Conservation (phyloP, 495 filamentous ascomycete genomes). For the Aspergillus baeticus region DNA sequence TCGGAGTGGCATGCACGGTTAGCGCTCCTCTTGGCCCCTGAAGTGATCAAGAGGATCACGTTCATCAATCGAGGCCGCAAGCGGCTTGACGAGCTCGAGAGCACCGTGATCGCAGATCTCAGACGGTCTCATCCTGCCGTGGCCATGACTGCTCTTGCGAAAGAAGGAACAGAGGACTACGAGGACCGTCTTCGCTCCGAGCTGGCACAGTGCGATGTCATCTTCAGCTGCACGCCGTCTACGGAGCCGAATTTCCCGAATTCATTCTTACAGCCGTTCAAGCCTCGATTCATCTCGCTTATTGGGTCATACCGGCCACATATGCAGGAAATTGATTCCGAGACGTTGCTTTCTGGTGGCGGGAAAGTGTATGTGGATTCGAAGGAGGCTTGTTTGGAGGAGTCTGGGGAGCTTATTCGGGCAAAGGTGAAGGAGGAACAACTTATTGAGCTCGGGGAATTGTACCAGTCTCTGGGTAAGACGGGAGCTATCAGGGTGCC, state of each 20-base stretch:
- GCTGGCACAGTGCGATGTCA: conserved; percentile 56
- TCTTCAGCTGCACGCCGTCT: conserved; percentile 76
- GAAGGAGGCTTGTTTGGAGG: conserved; percentile 72
- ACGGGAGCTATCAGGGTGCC: conserved; percentile 21
- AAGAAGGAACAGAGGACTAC: conserved; percentile 32
- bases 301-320: conserved; percentile 82
- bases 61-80: conserved; percentile 73
- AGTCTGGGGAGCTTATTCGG: conserved; percentile 85
- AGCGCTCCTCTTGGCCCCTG: conserved; percentile 62
- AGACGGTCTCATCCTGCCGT: conserved; percentile 26
- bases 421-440: conserved; percentile 65
- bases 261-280: conserved; percentile 48
- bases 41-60: conserved; percentile 64
- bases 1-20: conserved; percentile 92
- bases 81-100: conserved; percentile 35
- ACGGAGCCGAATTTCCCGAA: conserved; percentile 60
- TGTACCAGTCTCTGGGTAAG: conserved; percentile 56
- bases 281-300: conserved; percentile 71
- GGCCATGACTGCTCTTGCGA: conserved; percentile 24
- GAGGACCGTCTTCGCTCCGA: conserved; percentile 23
- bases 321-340: conserved; percentile 83
- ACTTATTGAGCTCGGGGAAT: conserved; percentile 80
- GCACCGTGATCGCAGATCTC: conserved; percentile 25
- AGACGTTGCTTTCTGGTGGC: conserved; percentile 70
- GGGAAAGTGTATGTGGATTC: conserved; percentile 82